Conservation (phyloP, 371 early-diverging fungal species). For the Mucor lusitanicus region DNA sequence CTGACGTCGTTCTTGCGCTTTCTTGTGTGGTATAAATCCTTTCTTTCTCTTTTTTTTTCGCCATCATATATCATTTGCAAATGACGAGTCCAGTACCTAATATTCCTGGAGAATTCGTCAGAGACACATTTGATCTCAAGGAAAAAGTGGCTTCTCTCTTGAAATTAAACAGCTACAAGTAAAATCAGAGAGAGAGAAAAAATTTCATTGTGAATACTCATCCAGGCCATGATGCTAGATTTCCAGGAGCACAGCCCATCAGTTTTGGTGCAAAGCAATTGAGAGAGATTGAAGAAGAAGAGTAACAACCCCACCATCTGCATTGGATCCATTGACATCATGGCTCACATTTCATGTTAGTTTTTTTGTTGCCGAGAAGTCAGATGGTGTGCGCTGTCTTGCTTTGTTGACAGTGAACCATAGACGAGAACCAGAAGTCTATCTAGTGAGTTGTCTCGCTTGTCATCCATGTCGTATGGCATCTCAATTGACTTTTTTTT, state of each 20-base stretch:
- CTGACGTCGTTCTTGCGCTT: neutral
- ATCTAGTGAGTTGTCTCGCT: conserved; percentile 50
- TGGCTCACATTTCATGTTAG: conserved; percentile 23
- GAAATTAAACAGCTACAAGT: conserved; percentile 46
- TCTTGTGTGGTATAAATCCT: no score
- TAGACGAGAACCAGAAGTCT: conserved; percentile 58
- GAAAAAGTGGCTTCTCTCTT: conserved; percentile 42
- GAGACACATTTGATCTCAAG: conserved; percentile 30
- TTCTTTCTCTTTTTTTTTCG: neutral
- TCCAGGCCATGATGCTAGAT: conserved; percentile 34
- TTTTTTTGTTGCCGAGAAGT: conserved; percentile 98
- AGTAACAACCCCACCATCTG: conserved; percentile 47
- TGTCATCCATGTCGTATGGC: neutral
- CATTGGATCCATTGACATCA: conserved; percentile 40
- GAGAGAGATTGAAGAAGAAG: conserved; percentile 72
- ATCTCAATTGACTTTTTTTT: neutral
- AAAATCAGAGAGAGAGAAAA: neutral
- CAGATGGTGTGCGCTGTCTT: conserved; percentile 94
- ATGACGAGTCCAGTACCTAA: conserved; percentile 41
- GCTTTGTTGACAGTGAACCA: conserved; percentile 59
- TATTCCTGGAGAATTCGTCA: conserved; percentile 51
- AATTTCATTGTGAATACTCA: neutral
- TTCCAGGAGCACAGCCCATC: conserved; percentile 96
- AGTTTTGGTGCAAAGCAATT: conserved; percentile 78
- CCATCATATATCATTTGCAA: conserved; percentile 1